Percentiles rank a stretch among this genome's conserved stretches.
Evolutionary conservation across 345 rosid species (phyloP).

Genomic region (Erysimum cheiranthoides): DNA sequence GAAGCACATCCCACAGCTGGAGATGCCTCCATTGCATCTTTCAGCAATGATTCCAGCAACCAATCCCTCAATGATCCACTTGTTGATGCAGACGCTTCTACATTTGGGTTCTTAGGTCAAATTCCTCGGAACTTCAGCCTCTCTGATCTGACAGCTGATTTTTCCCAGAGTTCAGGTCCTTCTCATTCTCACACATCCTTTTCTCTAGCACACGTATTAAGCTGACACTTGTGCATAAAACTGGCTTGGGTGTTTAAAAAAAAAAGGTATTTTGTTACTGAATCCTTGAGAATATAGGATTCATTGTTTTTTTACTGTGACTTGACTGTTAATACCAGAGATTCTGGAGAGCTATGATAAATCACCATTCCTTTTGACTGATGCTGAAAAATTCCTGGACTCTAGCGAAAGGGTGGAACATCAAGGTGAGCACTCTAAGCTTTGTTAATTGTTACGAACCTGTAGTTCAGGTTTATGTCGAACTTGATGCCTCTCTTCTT

Average conservation of each 20-base stretch:
- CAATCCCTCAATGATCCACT: slow-evolving; percentile 70
- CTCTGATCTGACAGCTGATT: slow-evolving; percentile 83
- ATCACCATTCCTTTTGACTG: slow-evolving; percentile 68
- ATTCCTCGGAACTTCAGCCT: slow-evolving; percentile 87
- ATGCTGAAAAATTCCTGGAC: slow-evolving; percentile 56
- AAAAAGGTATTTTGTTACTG: too few relatives aligned
- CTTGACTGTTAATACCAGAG: slow-evolving; percentile 51
- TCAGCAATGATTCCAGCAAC: slow-evolving; percentile 73
- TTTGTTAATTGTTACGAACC: background rate
- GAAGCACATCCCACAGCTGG: slow-evolving; percentile 64
- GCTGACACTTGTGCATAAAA: background rate
- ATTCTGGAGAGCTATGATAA: slow-evolving; percentile 73
- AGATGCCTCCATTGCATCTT: slow-evolving; percentile 70
- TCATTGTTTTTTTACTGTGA: background rate
- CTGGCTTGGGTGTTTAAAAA: too few relatives aligned
- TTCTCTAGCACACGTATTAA: background rate
- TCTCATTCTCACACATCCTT: slow-evolving; percentile 24
- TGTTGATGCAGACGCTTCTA: slow-evolving; percentile 68
- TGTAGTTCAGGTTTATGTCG: background rate
- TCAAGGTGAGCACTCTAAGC: slow-evolving; percentile 50
- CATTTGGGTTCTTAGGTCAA: slow-evolving; percentile 71
- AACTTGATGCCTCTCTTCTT: background rate
- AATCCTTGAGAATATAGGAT: background rate
- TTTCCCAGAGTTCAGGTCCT: slow-evolving; percentile 84
- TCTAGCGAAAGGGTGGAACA: slow-evolving; percentile 55